Evolutionary conservation across 331 rosid genomes (phyloP), one percentile per base, ranked within the genome.

Genomic region (Quercus tomentella): DNA sequence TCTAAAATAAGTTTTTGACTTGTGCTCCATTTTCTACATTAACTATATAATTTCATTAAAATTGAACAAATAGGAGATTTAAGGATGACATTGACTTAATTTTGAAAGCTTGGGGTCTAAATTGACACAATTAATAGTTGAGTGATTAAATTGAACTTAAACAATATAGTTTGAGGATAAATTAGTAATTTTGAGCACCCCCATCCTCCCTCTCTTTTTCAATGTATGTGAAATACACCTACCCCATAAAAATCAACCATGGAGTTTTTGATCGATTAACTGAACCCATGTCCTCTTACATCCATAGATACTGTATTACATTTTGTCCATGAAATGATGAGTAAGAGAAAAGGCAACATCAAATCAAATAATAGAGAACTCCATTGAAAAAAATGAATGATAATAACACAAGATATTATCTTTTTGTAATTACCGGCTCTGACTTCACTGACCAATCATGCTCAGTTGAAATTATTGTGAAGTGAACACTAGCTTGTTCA

Each of bases 391-490:
- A 45, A 45, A 45, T 45, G 17, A 45, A 45, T 11, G 52, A 20
- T 45, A 10, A 17, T 65, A 14, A 77, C 26, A 87, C 57, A 70
- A 72, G 20, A 23, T 22, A 74, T 62, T 52, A 52, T 54, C 73
- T 49, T 66, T 43, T 73, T 66, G 55, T 54, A 31, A 68, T 25
- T 58, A 87, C 98, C 92, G 92, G 98, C 72, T 88, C 95, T 28
- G 97, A 92, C n/a, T 78, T 76, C 49, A 10, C 0, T 16, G 81
- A 41, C 91, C 90, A 94, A 17, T 91, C 81, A 84, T 94, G 93
- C 84, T 94, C 98, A 22, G 97, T 94, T 56, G 98, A 94, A 16
- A 92, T 91, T 26, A 92, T 68, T 54, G 92, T 94, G 82, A 94
- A 79, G 84, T 94, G 95, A 76, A 87, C 89, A 83, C 91, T 86